phyloP scores from a whole-genome alignment of 2,329 filamentous ascomycete species.

The Trichoderma guizhouense region DNA sequence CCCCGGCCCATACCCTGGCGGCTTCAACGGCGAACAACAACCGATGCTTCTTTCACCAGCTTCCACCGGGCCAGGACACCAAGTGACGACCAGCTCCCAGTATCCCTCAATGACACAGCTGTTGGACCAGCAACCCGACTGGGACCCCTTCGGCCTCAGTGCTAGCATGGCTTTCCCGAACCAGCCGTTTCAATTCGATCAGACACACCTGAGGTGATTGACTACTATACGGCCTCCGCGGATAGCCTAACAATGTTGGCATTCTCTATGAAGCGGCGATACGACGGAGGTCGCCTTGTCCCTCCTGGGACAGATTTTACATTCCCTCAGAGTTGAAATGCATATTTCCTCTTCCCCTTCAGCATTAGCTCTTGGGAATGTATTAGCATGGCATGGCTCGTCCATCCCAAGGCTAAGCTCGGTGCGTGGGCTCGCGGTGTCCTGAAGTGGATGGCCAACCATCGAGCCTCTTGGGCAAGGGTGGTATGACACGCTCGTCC shows the following conservation, averaged over 20 bases:
- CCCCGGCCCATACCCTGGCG: conserved; percentile 61
- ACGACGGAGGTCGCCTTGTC: neutral
- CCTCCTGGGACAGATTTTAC: neutral
- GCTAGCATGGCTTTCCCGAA: conserved; percentile 94
- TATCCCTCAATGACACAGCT: conserved; percentile 65
- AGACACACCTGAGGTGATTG: conserved; percentile 49
- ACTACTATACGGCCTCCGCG: neutral
- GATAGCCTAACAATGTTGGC: neutral
- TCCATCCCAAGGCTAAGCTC: neutral
- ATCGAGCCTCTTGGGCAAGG: neutral
- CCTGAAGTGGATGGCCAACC: neutral
- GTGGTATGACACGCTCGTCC: neutral
- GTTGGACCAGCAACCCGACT: conserved; percentile 79
- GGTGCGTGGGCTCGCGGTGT: neutral
- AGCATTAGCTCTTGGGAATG: neutral
- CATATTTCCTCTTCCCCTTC: neutral
- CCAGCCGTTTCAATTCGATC: conserved; percentile 73
- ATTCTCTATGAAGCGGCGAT: neutral
- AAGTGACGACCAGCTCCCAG: conserved; percentile 31
- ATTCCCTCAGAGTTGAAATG: neutral
- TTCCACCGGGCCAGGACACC: conserved; percentile 39
- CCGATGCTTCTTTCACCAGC: conserved; percentile 41
- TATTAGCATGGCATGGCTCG: neutral
- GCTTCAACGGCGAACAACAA: conserved; percentile 48
- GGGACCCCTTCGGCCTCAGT: conserved; percentile 88